Conservation (phyloP, 768 basidiomycete genomes). For the Punctularia strigosozonata region DNA sequence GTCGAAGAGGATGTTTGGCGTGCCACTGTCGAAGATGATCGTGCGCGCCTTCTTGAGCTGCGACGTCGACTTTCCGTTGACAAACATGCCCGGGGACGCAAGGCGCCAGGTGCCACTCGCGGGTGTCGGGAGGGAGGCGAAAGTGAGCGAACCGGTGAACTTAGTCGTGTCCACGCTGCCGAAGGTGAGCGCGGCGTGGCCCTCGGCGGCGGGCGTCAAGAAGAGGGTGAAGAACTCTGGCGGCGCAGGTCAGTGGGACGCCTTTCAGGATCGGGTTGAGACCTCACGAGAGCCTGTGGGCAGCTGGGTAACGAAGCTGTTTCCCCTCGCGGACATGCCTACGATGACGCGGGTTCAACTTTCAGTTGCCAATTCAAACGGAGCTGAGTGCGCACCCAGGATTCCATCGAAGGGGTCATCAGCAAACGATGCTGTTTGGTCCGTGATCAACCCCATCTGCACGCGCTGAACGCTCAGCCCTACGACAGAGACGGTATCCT, state of each 20-base stretch:
- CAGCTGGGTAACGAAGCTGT: slow-evolving; percentile 39
- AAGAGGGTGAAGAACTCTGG: slow-evolving; percentile 39
- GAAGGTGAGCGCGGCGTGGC: slow-evolving; percentile 26
- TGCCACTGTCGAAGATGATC: slow-evolving; percentile 48
- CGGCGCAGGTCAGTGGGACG: slow-evolving; percentile 1
- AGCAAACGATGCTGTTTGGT: background rate
- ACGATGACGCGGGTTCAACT: too few species aligned
- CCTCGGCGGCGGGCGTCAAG: slow-evolving; percentile 26
- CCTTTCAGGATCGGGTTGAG: slow-evolving; percentile 41
- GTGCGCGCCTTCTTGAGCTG: slow-evolving; percentile 26
- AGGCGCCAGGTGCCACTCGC: slow-evolving; percentile 28
- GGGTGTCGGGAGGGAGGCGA: slow-evolving; percentile 3
- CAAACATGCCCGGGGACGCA: slow-evolving; percentile 30
- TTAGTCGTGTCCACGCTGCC: slow-evolving; percentile 40
- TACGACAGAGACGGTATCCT: background rate
- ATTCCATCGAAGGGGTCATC: background rate
- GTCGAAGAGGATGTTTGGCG: slow-evolving; percentile 41
- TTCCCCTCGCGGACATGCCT: slow-evolving; percentile 40
- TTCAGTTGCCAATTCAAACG: background rate
- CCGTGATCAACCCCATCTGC: background rate
- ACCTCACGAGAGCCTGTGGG: slow-evolving; percentile 35
- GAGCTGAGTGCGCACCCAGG: background rate
- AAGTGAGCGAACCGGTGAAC: slow-evolving; percentile 28
- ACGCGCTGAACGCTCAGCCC: background rate
- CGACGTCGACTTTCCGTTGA: slow-evolving; percentile 40